These are phyloP conservation scores for Xerocomellus dryophilus DNA, from an alignment of 768 basidiomycete genomes.

Conservation along the genomic window DNA sequence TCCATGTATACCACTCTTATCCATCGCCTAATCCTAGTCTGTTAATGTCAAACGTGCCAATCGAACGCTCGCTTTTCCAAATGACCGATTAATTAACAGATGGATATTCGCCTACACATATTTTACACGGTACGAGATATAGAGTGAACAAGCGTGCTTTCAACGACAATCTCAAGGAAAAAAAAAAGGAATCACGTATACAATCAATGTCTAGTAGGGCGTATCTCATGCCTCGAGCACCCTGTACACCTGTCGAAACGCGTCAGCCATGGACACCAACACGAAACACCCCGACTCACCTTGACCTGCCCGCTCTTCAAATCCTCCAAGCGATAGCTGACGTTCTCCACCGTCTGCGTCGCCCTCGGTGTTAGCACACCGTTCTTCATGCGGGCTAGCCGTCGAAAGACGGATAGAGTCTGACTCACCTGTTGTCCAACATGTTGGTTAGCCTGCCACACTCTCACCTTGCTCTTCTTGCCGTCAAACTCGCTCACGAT, in stretches of 20 bases:
- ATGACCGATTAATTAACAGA: not conserved
- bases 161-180: not conserved
- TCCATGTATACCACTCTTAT: constrained; percentile 9
- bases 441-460: constrained; percentile 85
- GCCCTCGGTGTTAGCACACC: constrained; percentile 36
- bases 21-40: constrained; percentile 1
- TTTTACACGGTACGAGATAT: not conserved
- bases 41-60: not conserved
- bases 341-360: constrained; percentile 61
- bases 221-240: constrained; percentile 37
- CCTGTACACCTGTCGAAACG: constrained; percentile 35
- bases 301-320: constrained; percentile 81
- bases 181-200: not conserved
- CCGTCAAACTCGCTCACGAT: constrained; percentile 79
- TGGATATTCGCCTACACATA: not conserved
- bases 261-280: constrained; percentile 6
- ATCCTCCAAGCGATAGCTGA: constrained; percentile 88
- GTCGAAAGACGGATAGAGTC: constrained; percentile 24
- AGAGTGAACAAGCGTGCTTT: not conserved
- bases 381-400: constrained; percentile 31
- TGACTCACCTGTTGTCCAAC: constrained; percentile 71
- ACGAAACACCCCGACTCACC: constrained; percentile 37
- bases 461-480: constrained; percentile 83
- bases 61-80: not conserved
- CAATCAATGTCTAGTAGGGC: not conserved